Evolutionary conservation across 345 rosid species (phyloP).

Genomic region (Lenwebbia sp.): DNA sequence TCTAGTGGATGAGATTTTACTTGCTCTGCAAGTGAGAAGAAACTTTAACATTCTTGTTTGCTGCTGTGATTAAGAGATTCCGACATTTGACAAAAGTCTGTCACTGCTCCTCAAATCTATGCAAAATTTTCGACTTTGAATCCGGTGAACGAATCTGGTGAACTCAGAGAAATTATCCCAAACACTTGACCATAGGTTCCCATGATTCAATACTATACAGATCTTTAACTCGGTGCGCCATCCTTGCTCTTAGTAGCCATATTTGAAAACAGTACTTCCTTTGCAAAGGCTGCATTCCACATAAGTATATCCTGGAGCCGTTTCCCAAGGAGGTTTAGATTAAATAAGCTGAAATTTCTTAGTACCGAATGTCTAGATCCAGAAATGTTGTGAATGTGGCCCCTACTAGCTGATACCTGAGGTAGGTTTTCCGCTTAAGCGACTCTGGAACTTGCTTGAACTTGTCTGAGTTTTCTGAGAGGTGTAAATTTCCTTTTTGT

Average conservation of each 20-base stretch:
- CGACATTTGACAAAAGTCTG: not conserved
- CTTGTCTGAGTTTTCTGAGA: not conserved
- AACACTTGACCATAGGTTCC: not conserved
- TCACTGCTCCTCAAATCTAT: not conserved
- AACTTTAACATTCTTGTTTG: not conserved
- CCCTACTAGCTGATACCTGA: not conserved
- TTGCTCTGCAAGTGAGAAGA: not conserved
- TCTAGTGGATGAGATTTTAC: not conserved
- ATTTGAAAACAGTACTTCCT: not conserved
- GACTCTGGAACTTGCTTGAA: not conserved
- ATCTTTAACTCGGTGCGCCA: not conserved
- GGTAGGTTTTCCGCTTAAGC: not conserved
- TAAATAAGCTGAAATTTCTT: not conserved
- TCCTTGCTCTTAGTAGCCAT: not conserved
- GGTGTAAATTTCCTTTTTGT: not conserved
- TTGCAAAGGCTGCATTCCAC: not conserved
- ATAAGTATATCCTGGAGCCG: not conserved
- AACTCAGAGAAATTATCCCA: not conserved
- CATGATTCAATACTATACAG: not conserved
- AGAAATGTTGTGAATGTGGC: not conserved
- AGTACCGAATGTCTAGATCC: not conserved
- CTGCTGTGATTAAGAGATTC: not conserved
- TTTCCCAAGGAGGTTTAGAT: not conserved
- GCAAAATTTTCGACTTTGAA: not conserved
- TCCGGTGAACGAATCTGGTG: not conserved